Evolutionary conservation across 2,329 filamentous ascomycete species (phyloP).

Genomic region (Raffaelea arxii): DNA sequence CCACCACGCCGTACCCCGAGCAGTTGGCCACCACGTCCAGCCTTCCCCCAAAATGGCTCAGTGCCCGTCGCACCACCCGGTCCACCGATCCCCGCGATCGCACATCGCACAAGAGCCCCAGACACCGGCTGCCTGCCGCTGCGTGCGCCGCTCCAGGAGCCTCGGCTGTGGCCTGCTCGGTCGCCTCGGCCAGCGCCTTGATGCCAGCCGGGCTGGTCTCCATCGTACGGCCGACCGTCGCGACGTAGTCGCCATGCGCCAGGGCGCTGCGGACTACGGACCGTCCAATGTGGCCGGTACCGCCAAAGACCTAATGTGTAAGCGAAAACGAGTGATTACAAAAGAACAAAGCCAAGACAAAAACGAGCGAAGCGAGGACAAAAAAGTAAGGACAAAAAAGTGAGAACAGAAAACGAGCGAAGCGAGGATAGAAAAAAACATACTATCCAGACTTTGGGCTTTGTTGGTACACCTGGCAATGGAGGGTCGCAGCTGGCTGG

Average conservation of each 20-base stretch:
- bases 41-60: conserved; percentile 61
- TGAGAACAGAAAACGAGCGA: conserved; percentile 4
- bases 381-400: no score
- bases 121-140: conserved; percentile 52
- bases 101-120: conserved; percentile 84
- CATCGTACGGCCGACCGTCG: conserved; percentile 73
- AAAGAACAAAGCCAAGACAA: conserved; percentile 6
- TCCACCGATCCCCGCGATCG: conserved; percentile 70
- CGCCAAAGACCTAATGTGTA: conserved; percentile 66
- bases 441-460: conserved; percentile 83
- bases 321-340: no score
- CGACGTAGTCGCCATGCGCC: conserved; percentile 71
- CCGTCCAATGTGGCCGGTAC: conserved; percentile 93
- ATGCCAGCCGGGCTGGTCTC: conserved; percentile 68
- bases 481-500: conserved; percentile 84
- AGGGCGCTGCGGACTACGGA: conserved; percentile 79
- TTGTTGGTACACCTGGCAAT: conserved; percentile 55
- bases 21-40: conserved; percentile 90
- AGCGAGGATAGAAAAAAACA: no score
- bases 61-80: conserved; percentile 57
- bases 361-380: not conserved
- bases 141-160: conserved; percentile 12
- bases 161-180: conserved; percentile 47
- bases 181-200: conserved; percentile 48
- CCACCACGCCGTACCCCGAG: conserved; percentile 91